A percentile compares a stretch with the other conserved stretches of the same genome.
These are phyloP conservation scores for Calonectria henricotiae DNA, from an alignment of 2,329 filamentous ascomycete species.

Conservation along the genomic window DNA sequence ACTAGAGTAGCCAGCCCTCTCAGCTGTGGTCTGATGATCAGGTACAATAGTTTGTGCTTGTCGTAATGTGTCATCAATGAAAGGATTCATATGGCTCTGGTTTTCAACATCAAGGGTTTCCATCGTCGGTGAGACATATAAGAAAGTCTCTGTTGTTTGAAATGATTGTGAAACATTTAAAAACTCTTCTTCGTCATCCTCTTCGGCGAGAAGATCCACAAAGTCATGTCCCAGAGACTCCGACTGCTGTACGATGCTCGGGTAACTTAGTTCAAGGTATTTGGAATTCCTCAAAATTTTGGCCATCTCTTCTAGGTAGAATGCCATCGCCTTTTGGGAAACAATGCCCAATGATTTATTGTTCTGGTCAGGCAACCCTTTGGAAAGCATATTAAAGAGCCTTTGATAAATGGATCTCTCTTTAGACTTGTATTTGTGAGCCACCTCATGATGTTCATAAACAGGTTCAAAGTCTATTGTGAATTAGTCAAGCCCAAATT, in stretches of 20 bases:
- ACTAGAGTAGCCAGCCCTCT: neutral
- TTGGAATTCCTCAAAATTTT: neutral
- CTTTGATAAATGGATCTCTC: neutral
- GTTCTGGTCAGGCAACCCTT: neutral
- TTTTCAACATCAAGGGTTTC: neutral
- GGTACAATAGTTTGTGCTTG: neutral
- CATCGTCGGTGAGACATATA: neutral
- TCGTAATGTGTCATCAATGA: neutral
- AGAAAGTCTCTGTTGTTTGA: neutral
- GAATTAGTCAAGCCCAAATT: neutral
- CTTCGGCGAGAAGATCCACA: neutral
- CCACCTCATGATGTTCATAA: conserved; percentile 14
- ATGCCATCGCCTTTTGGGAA: neutral
- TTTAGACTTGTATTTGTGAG: conserved; percentile 1
- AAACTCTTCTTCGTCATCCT: neutral
- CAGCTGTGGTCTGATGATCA: neutral
- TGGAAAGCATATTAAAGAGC: neutral
- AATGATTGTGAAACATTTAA: neutral
- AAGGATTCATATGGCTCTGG: neutral
- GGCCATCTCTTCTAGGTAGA: neutral
- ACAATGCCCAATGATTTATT: neutral
- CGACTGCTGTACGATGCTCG: neutral
- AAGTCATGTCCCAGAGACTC: neutral
- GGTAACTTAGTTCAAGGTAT: neutral
- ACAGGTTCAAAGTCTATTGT: neutral